phyloP scores from a whole-genome alignment of 352 stramenopile species.

The Pythium sp. region DNA sequence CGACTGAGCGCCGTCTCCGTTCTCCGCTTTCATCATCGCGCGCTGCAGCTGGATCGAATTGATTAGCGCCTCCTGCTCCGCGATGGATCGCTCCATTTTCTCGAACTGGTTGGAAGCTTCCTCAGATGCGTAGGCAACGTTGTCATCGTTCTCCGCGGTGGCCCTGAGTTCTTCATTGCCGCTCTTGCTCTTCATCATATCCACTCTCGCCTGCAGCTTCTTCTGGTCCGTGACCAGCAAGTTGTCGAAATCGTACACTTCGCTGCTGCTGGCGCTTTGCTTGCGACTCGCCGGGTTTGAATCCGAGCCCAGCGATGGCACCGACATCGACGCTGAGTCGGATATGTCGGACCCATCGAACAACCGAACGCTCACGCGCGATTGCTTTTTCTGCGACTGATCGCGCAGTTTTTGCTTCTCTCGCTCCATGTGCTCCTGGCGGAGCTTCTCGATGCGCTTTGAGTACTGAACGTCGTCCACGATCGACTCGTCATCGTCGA shows the following conservation, averaged over 20 bases:
- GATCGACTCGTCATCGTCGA: conserved; percentile 24
- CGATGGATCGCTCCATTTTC: conserved; percentile 63
- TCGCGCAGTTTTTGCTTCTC: conserved; percentile 50
- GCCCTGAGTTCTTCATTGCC: not conserved
- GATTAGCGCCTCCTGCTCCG: conserved; percentile 59
- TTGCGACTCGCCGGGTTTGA: conserved; percentile 3
- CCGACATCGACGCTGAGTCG: conserved; percentile 12
- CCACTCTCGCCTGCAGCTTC: not conserved
- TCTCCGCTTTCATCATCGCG: conserved; percentile 30
- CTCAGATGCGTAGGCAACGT: not conserved
- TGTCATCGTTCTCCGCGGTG: not conserved
- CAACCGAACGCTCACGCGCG: conserved; percentile 27
- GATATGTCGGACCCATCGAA: conserved; percentile 32
- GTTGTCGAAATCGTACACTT: conserved; percentile 40
- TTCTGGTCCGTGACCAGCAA: conserved; percentile 18
- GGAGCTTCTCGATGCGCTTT: conserved; percentile 49
- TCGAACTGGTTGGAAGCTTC: conserved; percentile 36
- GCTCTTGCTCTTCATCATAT: not conserved
- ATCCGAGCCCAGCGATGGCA: conserved; percentile 1
- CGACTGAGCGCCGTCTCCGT: conserved; percentile 1
- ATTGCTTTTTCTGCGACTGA: conserved; percentile 10
- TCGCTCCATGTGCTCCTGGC: conserved; percentile 60
- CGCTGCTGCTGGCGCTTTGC: not conserved
- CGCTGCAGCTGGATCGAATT: conserved; percentile 52
- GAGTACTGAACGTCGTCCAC: conserved; percentile 48